Evolutionary conservation across 208 protist genomes (phyloP), one percentile per base, ranked within the genome.

Genomic region (Acanthamoeba royreba): DNA sequence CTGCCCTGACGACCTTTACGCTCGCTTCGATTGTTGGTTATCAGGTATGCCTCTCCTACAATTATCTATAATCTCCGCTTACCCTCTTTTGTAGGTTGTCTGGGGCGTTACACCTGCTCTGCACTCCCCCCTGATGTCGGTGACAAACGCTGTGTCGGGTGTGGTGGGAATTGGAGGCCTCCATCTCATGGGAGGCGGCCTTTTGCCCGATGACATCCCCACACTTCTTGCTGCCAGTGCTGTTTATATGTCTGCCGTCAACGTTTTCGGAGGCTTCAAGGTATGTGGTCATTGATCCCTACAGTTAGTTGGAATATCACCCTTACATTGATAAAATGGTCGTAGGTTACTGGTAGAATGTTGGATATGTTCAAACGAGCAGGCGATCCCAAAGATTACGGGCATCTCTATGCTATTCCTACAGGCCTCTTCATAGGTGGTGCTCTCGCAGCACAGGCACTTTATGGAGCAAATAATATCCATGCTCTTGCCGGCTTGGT

Each of bases 101-200:
- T 98, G 97, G 97, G 96, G 94, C 52, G 98, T 99, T 22, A 96
- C 97, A 46, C 97, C 97, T 15, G 94, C 98, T 0, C 97, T 99
- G 9, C 98, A 99, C 94, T 97, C 98, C 13, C 98, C 98, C 13
- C 94, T 99, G 7, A 99, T 99, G 98, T 96, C 97, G 0, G 96
- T 99, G 9, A 99, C 98, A 38, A 99, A 99, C 95, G 98, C 98
- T 53, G 97, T 99, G 42, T 98, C 97, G 38, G 97, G 97, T 74
- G 95, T 98, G 8, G 93, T 97, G 22, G 96, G 96, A 77, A 85
- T 93, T 31, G 89, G 89, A 13, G 96, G 96, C 31, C 96, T 98
- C 93, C 96, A 92, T 31, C 66, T 61, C 35, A 96, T 97, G 87
- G 95, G 96, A 42, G 95, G 96, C 58, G 88, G 94, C 19, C 92